Conservation (phyloP, 768 basidiomycete genomes). For the Rossbeevera mucosa region DNA sequence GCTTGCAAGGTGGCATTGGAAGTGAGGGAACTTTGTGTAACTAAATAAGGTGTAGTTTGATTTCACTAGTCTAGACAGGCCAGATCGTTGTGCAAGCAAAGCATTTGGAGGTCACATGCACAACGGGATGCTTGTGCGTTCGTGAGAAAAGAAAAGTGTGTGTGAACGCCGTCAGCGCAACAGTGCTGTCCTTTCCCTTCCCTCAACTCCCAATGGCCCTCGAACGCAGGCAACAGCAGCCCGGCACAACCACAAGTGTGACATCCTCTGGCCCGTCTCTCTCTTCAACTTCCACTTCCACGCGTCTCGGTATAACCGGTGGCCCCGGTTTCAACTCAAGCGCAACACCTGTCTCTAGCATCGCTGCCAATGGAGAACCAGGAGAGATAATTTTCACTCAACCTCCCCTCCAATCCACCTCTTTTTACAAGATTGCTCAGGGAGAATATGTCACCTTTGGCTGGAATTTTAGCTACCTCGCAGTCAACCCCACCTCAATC, state of each 20-base stretch:
- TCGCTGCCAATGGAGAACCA: slow-evolving; percentile 36
- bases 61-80: too few relatives aligned
- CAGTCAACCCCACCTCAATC: slow-evolving; percentile 46
- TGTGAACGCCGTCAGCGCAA: slow-evolving; percentile 13
- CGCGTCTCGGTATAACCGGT: slow-evolving; percentile 22
- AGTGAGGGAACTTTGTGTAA: too few relatives aligned
- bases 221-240: slow-evolving; percentile 24
- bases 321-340: slow-evolving; percentile 24
- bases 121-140: not conserved
- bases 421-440: slow-evolving; percentile 63
- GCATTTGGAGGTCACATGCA: too few relatives aligned
- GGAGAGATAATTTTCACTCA: slow-evolving; percentile 51
- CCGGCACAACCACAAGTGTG: slow-evolving; percentile 1
- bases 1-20: too few relatives aligned
- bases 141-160: not conserved
- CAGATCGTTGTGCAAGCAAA: too few relatives aligned
- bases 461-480: slow-evolving; percentile 67
- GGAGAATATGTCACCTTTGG: slow-evolving; percentile 59
- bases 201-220: slow-evolving; percentile 12
- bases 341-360: slow-evolving; percentile 16
- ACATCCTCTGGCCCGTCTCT: not conserved
- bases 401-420: slow-evolving; percentile 54
- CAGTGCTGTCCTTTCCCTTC: not conserved
- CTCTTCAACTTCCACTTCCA: slow-evolving; percentile 1
- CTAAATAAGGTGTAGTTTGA: too few relatives aligned